Percentiles rank a stretch among this genome's conserved stretches.
These are phyloP conservation scores for Kandelia obovata DNA, from an alignment of 345 rosid species.

Conservation along the genomic window DNA sequence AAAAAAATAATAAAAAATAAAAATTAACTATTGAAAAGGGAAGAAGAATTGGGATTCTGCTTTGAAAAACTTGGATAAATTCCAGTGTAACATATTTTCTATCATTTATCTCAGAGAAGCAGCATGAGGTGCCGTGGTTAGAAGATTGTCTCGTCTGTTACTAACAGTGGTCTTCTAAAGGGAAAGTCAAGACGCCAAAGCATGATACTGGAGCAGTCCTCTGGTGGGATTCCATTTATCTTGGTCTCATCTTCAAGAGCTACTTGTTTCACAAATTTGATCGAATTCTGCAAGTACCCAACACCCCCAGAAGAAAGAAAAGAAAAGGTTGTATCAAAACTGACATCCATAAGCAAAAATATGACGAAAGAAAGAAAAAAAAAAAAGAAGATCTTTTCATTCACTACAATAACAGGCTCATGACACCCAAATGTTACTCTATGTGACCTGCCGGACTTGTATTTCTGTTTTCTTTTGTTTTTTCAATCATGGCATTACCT, in stretches of 20 bases:
- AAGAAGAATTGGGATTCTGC: neutral
- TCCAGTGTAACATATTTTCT: neutral
- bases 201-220: slow-evolving; percentile 81
- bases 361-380: neutral
- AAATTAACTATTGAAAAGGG: neutral
- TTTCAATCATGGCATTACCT: neutral
- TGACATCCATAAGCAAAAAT: too few relatives aligned
- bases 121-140: neutral
- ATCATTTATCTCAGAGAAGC: neutral
- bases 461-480: too few relatives aligned
- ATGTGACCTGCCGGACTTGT: too few relatives aligned
- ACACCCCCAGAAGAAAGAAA: neutral
- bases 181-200: slow-evolving; percentile 67
- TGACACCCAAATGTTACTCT: too few relatives aligned
- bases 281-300: slow-evolving; percentile 51
- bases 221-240: slow-evolving; percentile 63
- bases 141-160: neutral
- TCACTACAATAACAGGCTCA: neutral
- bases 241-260: slow-evolving; percentile 78
- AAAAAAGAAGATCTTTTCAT: neutral
- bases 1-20: neutral
- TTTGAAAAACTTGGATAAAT: neutral
- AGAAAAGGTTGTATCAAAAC: neutral
- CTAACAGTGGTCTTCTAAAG: neutral
- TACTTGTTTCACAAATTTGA: slow-evolving; percentile 75